Evolutionary conservation across 2,329 filamentous ascomycete genomes (phyloP), one percentile per base, ranked within the genome.

Genomic region (Hymenoscyphus scutula): DNA sequence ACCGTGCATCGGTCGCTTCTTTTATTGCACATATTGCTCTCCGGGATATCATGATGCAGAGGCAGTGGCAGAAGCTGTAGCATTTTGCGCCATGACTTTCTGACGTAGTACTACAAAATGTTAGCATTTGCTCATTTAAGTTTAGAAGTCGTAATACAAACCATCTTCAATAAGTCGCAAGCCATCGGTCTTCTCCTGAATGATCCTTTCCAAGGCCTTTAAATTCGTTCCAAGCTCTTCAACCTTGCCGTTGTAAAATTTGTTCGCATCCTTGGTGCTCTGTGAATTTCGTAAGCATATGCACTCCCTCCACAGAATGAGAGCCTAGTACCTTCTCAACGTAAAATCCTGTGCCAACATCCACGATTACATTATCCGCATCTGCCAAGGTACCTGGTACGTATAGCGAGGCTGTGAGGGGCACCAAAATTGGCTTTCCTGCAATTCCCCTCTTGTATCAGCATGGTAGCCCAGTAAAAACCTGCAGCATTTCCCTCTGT

Each of bases 301-400:
- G n/a, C 48, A n/a, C 15, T 41, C 8, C 17, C 6, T 17, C 53
- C 10, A 55, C 25, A 8, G 10, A 3, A 30, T 19, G 13, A 11
- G 54, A 38, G 13, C 10, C 5, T 48, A 56, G 27, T 25, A 89
- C 89, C 85, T 99, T 99, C 78, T 98, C 93, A 59, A 98, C 88
- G 73, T 92, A 93, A 75, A 96, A 98, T 0, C 94, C 94, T 0
- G 94, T 98, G 23, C 94, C 94, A 23, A 97, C 87, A 76, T 98
- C 94, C 48, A 98, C 92, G 63, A 98, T 82, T 6, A 97, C 92
- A 65, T 87, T 88, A 62, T 91, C 84, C 1, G 88, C 83, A 75
- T 89, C 85, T 54, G 89, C 83, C 48, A 98, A 81, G 45, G 84
- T 88, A 34, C 94, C 96, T 29, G 90, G 89, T 17, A 99, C 94